These are phyloP conservation scores for Verticillium tricorpus DNA, from an alignment of 2,329 filamentous ascomycete genomes.

Conservation along the genomic window DNA sequence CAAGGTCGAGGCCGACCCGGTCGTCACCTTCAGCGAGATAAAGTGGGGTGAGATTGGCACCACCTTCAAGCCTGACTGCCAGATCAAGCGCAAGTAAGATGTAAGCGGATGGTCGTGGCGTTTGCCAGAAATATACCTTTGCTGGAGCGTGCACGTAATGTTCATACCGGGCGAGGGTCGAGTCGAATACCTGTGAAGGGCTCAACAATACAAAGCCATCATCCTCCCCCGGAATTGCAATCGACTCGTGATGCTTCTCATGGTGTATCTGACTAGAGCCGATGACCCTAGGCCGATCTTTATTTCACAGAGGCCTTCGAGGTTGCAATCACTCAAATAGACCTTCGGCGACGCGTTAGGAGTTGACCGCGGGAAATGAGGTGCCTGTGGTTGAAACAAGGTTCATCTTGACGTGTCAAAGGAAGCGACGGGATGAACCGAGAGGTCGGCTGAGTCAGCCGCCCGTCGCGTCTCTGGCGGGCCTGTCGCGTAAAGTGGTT, in stretches of 20 bases:
- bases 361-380: too few relatives aligned
- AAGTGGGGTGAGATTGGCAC: conserved; percentile 58
- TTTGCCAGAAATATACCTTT: too few relatives aligned
- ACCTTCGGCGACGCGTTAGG: too few relatives aligned
- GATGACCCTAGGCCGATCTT: too few relatives aligned
- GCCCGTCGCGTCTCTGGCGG: background rate
- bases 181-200: too few relatives aligned
- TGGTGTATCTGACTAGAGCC: too few relatives aligned
- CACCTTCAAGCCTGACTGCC: conserved; percentile 30
- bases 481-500: conserved; percentile 12
- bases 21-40: conserved; percentile 52
- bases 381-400: background rate
- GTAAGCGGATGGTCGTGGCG: too few relatives aligned
- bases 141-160: too few relatives aligned
- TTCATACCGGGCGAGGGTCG: too few relatives aligned
- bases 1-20: conserved; percentile 39
- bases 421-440: background rate
- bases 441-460: conserved; percentile 4
- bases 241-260: too few relatives aligned
- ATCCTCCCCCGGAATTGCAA: too few relatives aligned
- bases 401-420: background rate
- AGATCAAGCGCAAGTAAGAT: background rate
- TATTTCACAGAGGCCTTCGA: background rate
- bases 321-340: background rate
- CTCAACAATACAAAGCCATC: too few relatives aligned